A percentile compares a stretch with the other conserved stretches of the same genome.
These are phyloP conservation scores for Nematodospora valgi DNA, from an alignment of 805 yeast genomes.

Conservation along the genomic window DNA sequence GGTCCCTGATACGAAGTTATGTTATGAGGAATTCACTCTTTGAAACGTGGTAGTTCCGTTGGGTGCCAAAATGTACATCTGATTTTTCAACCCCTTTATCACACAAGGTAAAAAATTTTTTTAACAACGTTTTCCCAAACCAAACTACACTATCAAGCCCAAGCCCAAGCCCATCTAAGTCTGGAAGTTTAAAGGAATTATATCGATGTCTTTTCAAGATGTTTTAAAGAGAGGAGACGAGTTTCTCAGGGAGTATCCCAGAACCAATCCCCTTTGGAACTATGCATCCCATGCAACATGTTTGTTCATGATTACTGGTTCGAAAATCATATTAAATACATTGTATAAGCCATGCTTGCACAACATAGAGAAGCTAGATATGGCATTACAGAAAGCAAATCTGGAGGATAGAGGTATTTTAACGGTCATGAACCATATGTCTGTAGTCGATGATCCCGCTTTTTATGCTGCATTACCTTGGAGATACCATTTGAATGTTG, in stretches of 20 bases:
- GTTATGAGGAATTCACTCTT: neutral
- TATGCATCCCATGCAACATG: conserved; percentile 67
- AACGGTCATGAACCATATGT: conserved; percentile 92
- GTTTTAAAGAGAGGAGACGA: conserved; percentile 74
- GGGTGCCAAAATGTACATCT: too few species aligned
- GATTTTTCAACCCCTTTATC: too few species aligned
- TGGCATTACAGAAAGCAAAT: conserved; percentile 60
- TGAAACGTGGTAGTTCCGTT: too few species aligned
- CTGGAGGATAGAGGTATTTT: conserved; percentile 69
- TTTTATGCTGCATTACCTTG: conserved; percentile 84
- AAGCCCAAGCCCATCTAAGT: too few species aligned
- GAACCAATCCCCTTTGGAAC: conserved; percentile 61
- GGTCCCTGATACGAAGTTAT: neutral
- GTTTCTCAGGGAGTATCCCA: conserved; percentile 60
- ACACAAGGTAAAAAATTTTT: conserved; percentile 6
- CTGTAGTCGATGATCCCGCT: conserved; percentile 87
- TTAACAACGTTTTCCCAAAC: too few species aligned
- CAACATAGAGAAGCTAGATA: conserved; percentile 61
- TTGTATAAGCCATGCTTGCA: conserved; percentile 63
- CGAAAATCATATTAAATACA: conserved; percentile 58
- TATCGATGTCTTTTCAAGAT: conserved; percentile 72
- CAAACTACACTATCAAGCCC: too few species aligned
- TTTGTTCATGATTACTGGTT: conserved; percentile 55
- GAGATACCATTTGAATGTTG: conserved; percentile 57
- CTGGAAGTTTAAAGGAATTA: too few species aligned